Conservation (phyloP, 164 flowering plant genomes). For the Vitis amurensis region DNA sequence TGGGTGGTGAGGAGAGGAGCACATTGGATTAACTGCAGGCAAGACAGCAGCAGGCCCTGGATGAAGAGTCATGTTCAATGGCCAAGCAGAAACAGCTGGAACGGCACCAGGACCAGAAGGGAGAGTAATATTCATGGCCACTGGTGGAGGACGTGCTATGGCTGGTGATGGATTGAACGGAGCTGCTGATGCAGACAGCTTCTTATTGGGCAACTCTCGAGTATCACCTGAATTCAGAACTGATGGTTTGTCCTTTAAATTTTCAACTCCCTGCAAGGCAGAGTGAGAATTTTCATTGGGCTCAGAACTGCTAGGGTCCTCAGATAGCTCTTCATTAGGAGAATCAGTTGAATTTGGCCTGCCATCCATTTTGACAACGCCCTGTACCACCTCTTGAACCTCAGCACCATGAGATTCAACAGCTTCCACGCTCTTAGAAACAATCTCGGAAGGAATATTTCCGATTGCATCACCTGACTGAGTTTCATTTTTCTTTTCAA, state of each 20-base stretch:
- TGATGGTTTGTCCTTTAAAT: slow-evolving; percentile 39
- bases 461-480: slow-evolving; percentile 21
- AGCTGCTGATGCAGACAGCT: slow-evolving; percentile 92
- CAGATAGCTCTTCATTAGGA: slow-evolving; percentile 17
- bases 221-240: slow-evolving; percentile 35
- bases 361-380: slow-evolving; percentile 22
- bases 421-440: slow-evolving; percentile 16
- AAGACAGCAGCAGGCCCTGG: slow-evolving; percentile 56
- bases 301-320: slow-evolving; percentile 29
- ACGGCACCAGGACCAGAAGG: slow-evolving; percentile 61
- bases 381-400: slow-evolving; percentile 31
- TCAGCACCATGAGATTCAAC: slow-evolving; percentile 20
- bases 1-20: slow-evolving; percentile 77
- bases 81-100: slow-evolving; percentile 75
- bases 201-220: slow-evolving; percentile 59
- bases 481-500: slow-evolving; percentile 31
- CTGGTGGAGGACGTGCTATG: slow-evolving; percentile 49
- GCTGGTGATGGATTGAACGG: slow-evolving; percentile 83
- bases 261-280: slow-evolving; percentile 38
- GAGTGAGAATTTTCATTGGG: slow-evolving; percentile 22
- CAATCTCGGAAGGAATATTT: slow-evolving; percentile 22
- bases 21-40: slow-evolving; percentile 53
- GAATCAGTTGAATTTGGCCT: slow-evolving; percentile 24
- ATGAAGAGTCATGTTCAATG: slow-evolving; percentile 76
- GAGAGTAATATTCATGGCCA: slow-evolving; percentile 59